phyloP scores from a whole-genome alignment of 2,329 filamentous ascomycete genomes.

The Lachnellula occidentalis region DNA sequence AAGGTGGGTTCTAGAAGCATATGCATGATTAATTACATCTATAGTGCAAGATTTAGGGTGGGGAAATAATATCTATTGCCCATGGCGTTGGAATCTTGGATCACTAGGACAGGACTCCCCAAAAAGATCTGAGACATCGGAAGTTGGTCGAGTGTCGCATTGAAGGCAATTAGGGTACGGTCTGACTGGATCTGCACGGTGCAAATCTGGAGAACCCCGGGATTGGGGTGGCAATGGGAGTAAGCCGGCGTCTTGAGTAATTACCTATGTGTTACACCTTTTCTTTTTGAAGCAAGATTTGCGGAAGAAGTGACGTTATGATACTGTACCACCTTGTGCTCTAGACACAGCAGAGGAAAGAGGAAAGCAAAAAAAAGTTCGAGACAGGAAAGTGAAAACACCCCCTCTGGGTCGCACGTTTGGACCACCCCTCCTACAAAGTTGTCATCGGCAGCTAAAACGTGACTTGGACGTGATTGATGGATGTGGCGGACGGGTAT shows the following conservation, averaged over 20 bases:
- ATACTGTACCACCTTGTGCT: too few species aligned
- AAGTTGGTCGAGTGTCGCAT: neutral
- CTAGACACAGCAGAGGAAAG: too few species aligned
- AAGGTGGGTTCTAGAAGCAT: slow-evolving; percentile 23
- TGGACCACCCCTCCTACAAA: neutral
- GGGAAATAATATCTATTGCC: neutral
- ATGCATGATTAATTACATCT: neutral
- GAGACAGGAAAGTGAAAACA: too few species aligned
- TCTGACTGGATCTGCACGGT: neutral
- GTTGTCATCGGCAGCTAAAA: neutral
- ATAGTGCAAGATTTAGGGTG: neutral
- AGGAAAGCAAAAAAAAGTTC: too few species aligned
- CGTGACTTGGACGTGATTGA: neutral
- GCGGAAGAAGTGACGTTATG: too few species aligned
- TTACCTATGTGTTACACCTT: too few species aligned
- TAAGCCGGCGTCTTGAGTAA: neutral
- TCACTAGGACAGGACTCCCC: neutral
- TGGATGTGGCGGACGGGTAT: neutral
- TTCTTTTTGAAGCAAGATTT: too few species aligned
- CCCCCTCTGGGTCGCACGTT: too few species aligned
- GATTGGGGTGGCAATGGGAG: neutral
- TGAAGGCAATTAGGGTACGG: neutral
- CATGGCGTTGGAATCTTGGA: slow-evolving; percentile 1
- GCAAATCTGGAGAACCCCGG: neutral
- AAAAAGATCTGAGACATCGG: neutral